Conservation (phyloP, 2,329 filamentous ascomycete genomes). For the Eurotiales sp. region DNA sequence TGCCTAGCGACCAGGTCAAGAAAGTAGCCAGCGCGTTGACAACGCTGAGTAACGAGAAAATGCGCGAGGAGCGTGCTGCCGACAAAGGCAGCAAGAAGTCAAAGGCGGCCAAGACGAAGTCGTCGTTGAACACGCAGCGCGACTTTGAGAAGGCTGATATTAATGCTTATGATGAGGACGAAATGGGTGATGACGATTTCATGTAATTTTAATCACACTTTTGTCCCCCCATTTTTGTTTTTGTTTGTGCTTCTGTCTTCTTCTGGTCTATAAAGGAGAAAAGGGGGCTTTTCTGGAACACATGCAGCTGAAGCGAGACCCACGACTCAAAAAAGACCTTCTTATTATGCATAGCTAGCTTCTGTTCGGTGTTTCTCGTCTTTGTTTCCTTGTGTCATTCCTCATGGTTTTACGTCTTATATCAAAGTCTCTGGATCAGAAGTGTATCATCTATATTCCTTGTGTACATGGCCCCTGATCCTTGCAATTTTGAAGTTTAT, state of each 20-base stretch:
- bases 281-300: neutral
- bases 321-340: no score
- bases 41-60: conserved; percentile 92
- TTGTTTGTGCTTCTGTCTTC: neutral
- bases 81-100: conserved; percentile 95
- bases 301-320: no score
- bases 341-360: conserved; percentile 13
- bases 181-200: conserved; percentile 63
- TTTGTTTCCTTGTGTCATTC: conserved; percentile 15
- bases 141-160: conserved; percentile 60
- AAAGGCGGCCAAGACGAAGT: conserved; percentile 95
- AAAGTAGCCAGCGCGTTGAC: conserved; percentile 86
- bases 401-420: neutral
- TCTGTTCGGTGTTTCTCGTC: conserved; percentile 6
- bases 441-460: neutral
- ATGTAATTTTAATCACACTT: conserved; percentile 35
- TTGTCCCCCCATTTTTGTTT: neutral
- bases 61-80: conserved; percentile 94
- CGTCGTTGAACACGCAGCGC: conserved; percentile 65
- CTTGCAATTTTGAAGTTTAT: no score
- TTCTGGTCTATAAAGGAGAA: neutral
- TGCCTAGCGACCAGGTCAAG: conserved; percentile 93
- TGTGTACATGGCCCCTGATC: no score
- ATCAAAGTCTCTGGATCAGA: neutral
- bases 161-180: conserved; percentile 78